These are phyloP conservation scores for Fomitopsis serialis DNA, from an alignment of 768 basidiomycete species.

Conservation along the genomic window DNA sequence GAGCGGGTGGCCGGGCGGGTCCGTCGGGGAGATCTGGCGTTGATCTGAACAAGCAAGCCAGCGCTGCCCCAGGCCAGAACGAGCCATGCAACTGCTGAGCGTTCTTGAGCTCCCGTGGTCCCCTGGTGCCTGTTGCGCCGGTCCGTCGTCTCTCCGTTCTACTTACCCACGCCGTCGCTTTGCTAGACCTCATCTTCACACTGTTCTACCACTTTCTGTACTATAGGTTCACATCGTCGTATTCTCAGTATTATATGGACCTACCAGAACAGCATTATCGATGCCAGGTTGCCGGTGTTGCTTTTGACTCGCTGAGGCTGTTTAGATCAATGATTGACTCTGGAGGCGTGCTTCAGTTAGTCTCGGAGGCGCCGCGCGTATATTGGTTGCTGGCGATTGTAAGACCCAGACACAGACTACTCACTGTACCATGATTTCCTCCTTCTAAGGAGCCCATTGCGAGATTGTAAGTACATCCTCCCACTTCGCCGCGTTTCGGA, in stretches of 20 bases:
- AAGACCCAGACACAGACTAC: too few species aligned
- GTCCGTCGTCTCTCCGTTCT: background rate
- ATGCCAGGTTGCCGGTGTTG: too few species aligned
- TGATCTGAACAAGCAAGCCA: constrained; percentile 72
- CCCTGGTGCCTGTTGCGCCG: background rate
- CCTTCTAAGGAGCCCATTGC: too few species aligned
- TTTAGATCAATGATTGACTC: too few species aligned
- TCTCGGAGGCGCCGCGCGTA: too few species aligned
- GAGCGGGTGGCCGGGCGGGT: constrained; percentile 50
- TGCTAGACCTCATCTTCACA: constrained; percentile 2
- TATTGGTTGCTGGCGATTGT: too few species aligned
- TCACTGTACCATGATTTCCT: too few species aligned
- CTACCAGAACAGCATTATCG: background rate
- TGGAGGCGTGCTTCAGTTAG: too few species aligned
- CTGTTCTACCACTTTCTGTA: constrained; percentile 8
- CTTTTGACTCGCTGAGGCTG: too few species aligned
- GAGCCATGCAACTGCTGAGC: constrained; percentile 76
- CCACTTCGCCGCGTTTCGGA: too few species aligned
- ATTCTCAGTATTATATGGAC: constrained; percentile 15
- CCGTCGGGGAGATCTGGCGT: constrained; percentile 54
- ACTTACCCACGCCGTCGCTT: constrained; percentile 13
- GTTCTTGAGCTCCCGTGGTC: constrained; percentile 3
- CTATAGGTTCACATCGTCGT: constrained; percentile 6
- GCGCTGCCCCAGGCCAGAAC: constrained; percentile 44
- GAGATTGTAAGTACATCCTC: too few species aligned